Percentiles rank a stretch among this genome's conserved stretches.
These are phyloP conservation scores for Vaccinium darrowii DNA, from an alignment of 148 eudicot genomes.

Conservation along the genomic window DNA sequence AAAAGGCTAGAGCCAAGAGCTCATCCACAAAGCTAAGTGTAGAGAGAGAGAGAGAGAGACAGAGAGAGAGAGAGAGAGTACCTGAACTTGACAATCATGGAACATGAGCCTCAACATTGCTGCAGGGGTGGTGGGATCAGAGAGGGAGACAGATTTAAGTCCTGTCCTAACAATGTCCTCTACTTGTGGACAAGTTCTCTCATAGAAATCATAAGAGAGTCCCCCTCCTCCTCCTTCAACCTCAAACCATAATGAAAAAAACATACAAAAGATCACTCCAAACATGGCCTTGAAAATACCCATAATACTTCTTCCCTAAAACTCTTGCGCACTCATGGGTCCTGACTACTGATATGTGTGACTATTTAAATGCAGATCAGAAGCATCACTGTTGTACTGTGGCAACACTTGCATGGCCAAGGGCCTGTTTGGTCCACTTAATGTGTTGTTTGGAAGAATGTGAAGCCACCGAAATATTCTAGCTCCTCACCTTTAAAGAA, in stretches of 20 bases:
- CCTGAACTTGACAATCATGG: slow-evolving; percentile 81
- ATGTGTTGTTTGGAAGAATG: neutral
- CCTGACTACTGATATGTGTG: neutral
- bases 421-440: neutral
- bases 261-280: neutral
- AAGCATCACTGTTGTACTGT: neutral
- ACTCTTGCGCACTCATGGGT: neutral
- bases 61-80: slow-evolving; percentile 9
- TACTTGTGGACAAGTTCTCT: slow-evolving; percentile 40
- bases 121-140: slow-evolving; percentile 47
- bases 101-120: slow-evolving; percentile 54
- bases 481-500: neutral
- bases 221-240: slow-evolving; percentile 9
- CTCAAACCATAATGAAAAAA: neutral
- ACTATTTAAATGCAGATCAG: neutral
- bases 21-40: neutral
- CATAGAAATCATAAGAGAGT: slow-evolving; percentile 38
- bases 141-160: slow-evolving; percentile 26
- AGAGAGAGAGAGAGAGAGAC: slow-evolving; percentile 7
- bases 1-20: neutral
- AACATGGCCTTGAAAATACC: neutral
- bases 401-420: neutral
- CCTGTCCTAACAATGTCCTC: slow-evolving; percentile 43
- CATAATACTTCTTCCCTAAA: neutral
- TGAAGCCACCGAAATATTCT: neutral